These are phyloP conservation scores for Candida krabiensis DNA, from an alignment of 805 yeast species.

Conservation along the genomic window DNA sequence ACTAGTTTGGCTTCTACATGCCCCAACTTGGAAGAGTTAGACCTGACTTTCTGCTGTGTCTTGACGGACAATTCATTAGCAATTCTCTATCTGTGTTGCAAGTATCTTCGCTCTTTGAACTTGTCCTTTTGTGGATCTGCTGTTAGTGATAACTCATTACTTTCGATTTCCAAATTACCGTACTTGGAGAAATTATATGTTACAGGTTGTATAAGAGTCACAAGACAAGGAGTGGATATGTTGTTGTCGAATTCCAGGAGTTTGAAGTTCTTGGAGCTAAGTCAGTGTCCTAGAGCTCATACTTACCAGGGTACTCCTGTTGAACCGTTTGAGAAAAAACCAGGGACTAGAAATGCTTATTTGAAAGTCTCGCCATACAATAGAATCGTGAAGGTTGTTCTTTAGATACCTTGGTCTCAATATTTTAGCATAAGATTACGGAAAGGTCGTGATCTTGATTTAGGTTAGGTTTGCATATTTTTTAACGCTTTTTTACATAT, in stretches of 20 bases:
- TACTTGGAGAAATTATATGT: slow-evolving; percentile 49
- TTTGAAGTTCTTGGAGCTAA: slow-evolving; percentile 54
- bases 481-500: no score
- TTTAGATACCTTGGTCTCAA: slow-evolving; percentile 39
- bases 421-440: no score
- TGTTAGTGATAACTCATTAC: slow-evolving; percentile 68
- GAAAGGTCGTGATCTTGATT: no score
- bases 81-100: slow-evolving; percentile 66
- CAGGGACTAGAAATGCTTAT: slow-evolving; percentile 56
- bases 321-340: slow-evolving; percentile 49
- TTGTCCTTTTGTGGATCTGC: slow-evolving; percentile 79
- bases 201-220: slow-evolving; percentile 74
- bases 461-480: no score
- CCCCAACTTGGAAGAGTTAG: slow-evolving; percentile 53
- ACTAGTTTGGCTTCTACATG: slow-evolving; percentile 62
- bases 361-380: slow-evolving; percentile 49
- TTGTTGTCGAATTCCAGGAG: slow-evolving; percentile 55
- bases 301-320: slow-evolving; percentile 62
- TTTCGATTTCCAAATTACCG: slow-evolving; percentile 57
- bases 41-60: slow-evolving; percentile 75
- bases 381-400: slow-evolving; percentile 57
- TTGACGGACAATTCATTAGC: slow-evolving; percentile 69
- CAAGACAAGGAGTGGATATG: slow-evolving; percentile 75
- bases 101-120: slow-evolving; percentile 49
- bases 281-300: slow-evolving; percentile 73